Percentiles rank a stretch among this genome's conserved stretches.
Evolutionary conservation across 2,329 filamentous ascomycete genomes (phyloP).

Genomic region (Huntiella abstrusa): DNA sequence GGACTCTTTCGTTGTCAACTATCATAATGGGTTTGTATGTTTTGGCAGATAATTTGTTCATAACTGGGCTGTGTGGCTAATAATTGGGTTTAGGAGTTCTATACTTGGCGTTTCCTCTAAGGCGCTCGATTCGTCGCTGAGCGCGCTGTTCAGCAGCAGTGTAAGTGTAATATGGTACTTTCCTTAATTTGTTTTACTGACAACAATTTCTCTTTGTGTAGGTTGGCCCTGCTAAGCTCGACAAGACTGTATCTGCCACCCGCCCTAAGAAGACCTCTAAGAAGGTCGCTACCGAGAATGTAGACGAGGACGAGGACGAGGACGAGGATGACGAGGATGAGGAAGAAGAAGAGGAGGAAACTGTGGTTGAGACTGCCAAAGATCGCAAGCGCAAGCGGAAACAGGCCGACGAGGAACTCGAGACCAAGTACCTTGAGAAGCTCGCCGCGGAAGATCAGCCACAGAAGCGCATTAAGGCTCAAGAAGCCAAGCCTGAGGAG

Average conservation of each 20-base stretch:
- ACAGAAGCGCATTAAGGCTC: constrained; percentile 26
- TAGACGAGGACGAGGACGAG: constrained; percentile 14
- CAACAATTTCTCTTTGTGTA: constrained; percentile 15
- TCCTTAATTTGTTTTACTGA: neutral
- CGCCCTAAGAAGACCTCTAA: constrained; percentile 19
- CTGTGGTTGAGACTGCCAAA: constrained; percentile 23
- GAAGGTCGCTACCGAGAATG: constrained; percentile 15
- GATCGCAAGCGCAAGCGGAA: constrained; percentile 48
- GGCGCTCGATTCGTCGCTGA: constrained; percentile 47
- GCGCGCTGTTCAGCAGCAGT: constrained; percentile 53
- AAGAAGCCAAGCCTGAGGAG: constrained; percentile 19
- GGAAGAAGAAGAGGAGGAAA: constrained; percentile 19
- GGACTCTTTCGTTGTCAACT: neutral
- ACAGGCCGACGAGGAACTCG: constrained; percentile 50
- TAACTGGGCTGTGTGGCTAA: constrained; percentile 6
- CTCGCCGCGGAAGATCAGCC: constrained; percentile 38
- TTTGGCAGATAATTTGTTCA: neutral
- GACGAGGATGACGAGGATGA: constrained; percentile 19
- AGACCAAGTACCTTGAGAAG: constrained; percentile 49
- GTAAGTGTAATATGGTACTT: constrained; percentile 29
- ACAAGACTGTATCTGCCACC: constrained; percentile 15
- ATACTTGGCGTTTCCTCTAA: constrained; percentile 19
- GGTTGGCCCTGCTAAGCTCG: constrained; percentile 32
- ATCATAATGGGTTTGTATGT: constrained; percentile 5
- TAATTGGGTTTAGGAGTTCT: constrained; percentile 2